phyloP scores from a whole-genome alignment of 2,329 filamentous ascomycete species.

The Stachybotrys echinatus region DNA sequence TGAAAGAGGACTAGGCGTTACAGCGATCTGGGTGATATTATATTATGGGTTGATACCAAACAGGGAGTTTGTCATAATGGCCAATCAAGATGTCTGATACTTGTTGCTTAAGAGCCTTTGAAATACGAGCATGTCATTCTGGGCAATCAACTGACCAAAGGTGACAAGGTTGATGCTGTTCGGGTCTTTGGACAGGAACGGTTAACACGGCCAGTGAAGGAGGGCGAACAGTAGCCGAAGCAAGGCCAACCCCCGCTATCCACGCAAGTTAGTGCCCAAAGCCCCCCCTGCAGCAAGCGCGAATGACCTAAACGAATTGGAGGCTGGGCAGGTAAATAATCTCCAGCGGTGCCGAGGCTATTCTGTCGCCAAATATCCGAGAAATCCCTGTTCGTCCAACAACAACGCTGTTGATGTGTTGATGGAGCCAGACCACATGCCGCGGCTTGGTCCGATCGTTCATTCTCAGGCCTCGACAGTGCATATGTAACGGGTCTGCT shows the following conservation, averaged over 20 bases:
- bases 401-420: constrained; percentile 4
- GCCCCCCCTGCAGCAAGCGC: constrained; percentile 4
- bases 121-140: no score
- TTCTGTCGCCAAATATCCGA: background rate
- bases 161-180: no score
- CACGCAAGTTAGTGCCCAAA: constrained; percentile 11
- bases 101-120: no score
- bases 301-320: background rate
- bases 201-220: no score
- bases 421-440: constrained; percentile 12
- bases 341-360: constrained; percentile 17
- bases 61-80: no score
- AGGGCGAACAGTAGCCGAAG: no score
- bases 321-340: constrained; percentile 4
- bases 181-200: no score
- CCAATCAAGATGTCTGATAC: no score
- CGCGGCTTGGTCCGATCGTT: constrained; percentile 5
- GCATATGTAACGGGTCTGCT: background rate
- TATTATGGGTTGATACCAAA: no score
- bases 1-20: background rate
- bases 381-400: constrained; percentile 1
- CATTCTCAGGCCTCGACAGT: constrained; percentile 4
- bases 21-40: no score
- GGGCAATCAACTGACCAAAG: no score
- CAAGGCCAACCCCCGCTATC: constrained; percentile 3